A percentile compares a stretch with the other conserved stretches of the same genome.
Evolutionary conservation across 805 yeast genomes (phyloP).

Genomic region (Teunomyces tritomae): DNA sequence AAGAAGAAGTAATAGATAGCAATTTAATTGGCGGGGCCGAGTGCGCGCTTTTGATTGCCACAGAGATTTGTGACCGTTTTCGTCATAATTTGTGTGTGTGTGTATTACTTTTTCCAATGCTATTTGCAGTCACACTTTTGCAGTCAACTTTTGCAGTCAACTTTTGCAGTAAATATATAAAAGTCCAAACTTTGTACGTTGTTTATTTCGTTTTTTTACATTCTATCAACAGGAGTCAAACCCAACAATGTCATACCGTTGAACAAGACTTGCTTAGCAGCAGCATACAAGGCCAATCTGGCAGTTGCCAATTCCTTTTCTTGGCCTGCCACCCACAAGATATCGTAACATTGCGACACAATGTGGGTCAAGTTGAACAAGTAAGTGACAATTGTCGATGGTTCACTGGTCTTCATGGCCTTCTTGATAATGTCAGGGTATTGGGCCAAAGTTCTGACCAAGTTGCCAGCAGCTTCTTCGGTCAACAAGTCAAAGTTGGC

Average conservation of each 20-base stretch:
- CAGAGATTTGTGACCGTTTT: too few species aligned
- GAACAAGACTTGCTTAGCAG: slow-evolving; percentile 84
- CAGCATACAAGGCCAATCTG: slow-evolving; percentile 83
- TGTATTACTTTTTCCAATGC: too few species aligned
- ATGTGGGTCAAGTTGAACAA: slow-evolving; percentile 88
- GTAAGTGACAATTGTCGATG: slow-evolving; percentile 91
- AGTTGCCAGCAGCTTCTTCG: slow-evolving; percentile 67
- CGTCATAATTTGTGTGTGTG: too few species aligned
- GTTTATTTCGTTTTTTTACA: slow-evolving; percentile 48
- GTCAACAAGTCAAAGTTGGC: slow-evolving; percentile 62
- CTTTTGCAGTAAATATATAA: too few species aligned
- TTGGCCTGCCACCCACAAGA: slow-evolving; percentile 96
- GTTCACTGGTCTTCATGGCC: slow-evolving; percentile 84
- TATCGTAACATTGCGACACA: slow-evolving; percentile 94
- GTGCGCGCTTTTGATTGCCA: slow-evolving; percentile 1
- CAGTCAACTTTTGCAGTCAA: too few species aligned
- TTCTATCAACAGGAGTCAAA: slow-evolving; percentile 97
- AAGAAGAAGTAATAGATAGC: neutral
- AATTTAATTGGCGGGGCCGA: slow-evolving; percentile 5
- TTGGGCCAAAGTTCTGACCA: slow-evolving; percentile 78
- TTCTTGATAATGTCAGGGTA: slow-evolving; percentile 87
- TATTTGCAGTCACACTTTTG: too few species aligned
- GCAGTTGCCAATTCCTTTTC: slow-evolving; percentile 81
- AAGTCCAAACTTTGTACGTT: neutral
- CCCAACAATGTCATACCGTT: slow-evolving; percentile 91